Conservation (phyloP, 2,329 filamentous ascomycete species). For the Hortaea sp. region DNA sequence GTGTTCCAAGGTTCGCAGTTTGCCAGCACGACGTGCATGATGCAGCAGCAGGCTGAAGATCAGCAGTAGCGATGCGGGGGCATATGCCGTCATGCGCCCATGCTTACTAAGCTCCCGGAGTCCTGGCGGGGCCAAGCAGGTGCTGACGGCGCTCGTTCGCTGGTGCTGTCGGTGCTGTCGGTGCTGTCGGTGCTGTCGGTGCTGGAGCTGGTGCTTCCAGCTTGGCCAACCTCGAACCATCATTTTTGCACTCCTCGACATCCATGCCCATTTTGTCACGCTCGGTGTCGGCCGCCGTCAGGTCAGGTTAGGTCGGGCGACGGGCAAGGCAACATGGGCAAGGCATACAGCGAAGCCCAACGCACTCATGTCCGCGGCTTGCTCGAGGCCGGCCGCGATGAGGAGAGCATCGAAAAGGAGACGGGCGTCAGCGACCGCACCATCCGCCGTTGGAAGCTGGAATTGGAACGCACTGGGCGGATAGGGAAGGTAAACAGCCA, state of each 20-base stretch:
- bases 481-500: slow-evolving; percentile 21
- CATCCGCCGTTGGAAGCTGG: slow-evolving; percentile 27
- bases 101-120: too few relatives aligned
- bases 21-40: too few relatives aligned
- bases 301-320: neutral
- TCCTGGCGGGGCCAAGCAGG: too few relatives aligned
- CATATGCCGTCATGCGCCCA: too few relatives aligned
- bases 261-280: neutral
- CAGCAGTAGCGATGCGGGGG: too few relatives aligned
- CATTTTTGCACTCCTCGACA: neutral
- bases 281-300: neutral
- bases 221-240: neutral
- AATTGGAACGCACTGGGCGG: slow-evolving; percentile 27
- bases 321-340: slow-evolving; percentile 6
- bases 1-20: too few relatives aligned
- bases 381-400: slow-evolving; percentile 25
- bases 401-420: slow-evolving; percentile 27
- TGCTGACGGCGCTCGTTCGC: too few relatives aligned
- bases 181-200: too few relatives aligned
- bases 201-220: neutral
- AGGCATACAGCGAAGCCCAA: slow-evolving; percentile 19
- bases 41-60: too few relatives aligned
- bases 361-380: slow-evolving; percentile 18
- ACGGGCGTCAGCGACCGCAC: slow-evolving; percentile 27
- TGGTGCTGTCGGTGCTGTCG: too few relatives aligned